Evolutionary conservation across 2,329 filamentous ascomycete genomes (phyloP).

Genomic region (Penicillium sp.): DNA sequence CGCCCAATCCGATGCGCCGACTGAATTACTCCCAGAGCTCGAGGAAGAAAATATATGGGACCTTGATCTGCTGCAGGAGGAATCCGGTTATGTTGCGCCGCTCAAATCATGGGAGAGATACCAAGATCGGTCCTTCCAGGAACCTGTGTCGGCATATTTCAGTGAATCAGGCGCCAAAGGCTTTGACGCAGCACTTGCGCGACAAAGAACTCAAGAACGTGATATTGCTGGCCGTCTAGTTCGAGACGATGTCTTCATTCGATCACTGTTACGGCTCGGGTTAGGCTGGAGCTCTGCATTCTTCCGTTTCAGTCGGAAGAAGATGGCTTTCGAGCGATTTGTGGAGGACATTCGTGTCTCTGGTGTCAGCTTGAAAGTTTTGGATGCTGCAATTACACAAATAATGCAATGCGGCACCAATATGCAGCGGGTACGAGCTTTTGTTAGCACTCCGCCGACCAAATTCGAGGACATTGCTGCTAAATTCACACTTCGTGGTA

Average conservation of each 20-base stretch:
- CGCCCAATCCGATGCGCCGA: slow-evolving; percentile 13
- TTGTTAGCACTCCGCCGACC: slow-evolving; percentile 29
- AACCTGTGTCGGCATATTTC: slow-evolving; percentile 41
- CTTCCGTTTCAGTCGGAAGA: slow-evolving; percentile 41
- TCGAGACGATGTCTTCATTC: slow-evolving; percentile 38
- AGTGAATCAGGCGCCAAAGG: slow-evolving; percentile 43
- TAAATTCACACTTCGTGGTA: slow-evolving; percentile 36
- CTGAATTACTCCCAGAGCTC: slow-evolving; percentile 1
- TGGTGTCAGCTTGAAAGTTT: slow-evolving; percentile 49
- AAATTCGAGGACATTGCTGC: slow-evolving; percentile 30
- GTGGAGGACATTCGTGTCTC: slow-evolving; percentile 48
- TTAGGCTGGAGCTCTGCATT: slow-evolving; percentile 46
- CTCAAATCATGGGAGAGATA: slow-evolving; percentile 45
- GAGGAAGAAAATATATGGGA: slow-evolving; percentile 36
- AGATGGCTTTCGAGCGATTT: slow-evolving; percentile 38
- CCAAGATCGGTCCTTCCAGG: slow-evolving; percentile 28
- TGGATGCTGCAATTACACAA: slow-evolving; percentile 33
- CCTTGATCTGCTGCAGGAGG: slow-evolving; percentile 24
- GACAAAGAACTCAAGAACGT: slow-evolving; percentile 18
- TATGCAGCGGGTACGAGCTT: slow-evolving; percentile 37
- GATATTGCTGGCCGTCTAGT: slow-evolving; percentile 32
- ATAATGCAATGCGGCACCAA: slow-evolving; percentile 37
- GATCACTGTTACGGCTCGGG: slow-evolving; percentile 41
- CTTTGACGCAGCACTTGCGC: slow-evolving; percentile 40
- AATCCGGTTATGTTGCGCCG: slow-evolving; percentile 11